Evolutionary conservation across 1,139 yeast species (phyloP), one percentile per base, ranked within the genome.

Genomic region (Lodderomyces orthopsilosis): DNA sequence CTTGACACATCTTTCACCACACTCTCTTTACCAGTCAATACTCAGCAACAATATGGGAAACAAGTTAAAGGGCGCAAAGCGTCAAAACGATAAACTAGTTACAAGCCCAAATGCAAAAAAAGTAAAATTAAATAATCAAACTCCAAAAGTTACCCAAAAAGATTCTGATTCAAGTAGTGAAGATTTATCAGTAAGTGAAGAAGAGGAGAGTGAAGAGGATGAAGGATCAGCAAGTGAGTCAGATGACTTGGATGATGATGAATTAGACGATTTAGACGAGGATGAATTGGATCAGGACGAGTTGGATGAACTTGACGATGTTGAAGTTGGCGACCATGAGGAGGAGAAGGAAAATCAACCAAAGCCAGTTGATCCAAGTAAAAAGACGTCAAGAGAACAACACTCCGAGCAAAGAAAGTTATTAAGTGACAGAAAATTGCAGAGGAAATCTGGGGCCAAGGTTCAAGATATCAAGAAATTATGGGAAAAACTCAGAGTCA

Each of bases 401-500:
- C 95, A 88, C 57, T 83, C 83, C 13, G 96, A 89, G 60, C 97
- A 91, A 66, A 84, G 83, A 62, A 83, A 83, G 55, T 63, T 84
- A 38, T 73, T 85, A 41, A 80, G 81, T 45, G 97, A 91, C 62
- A 82, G 98, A 65, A 91, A 90, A 62, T 71, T 88, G 49, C 82
- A 84, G 58, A 83, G 96, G 68, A 89, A 86, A 58, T 78, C 95
- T 18, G 98, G 98, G 51, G 70, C 71, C 36, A 87, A 86, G 65
- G 90, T 93, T 42, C 91, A 88, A 62, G 81, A 82, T 53, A 89
- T 93, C 64, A 93, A 93, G 65, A 74, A 77, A 41, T 65, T 93
- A 41, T 93, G 98, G 98, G 98, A 91, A 68, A 82, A 81, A 62
- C 73, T 93, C 54, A 81, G 98, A 67, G 94, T 87, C 36, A 87